Evolutionary conservation across 495 filamentous ascomycete species (phyloP).

Genomic region (Penicillium pancosmium): DNA sequence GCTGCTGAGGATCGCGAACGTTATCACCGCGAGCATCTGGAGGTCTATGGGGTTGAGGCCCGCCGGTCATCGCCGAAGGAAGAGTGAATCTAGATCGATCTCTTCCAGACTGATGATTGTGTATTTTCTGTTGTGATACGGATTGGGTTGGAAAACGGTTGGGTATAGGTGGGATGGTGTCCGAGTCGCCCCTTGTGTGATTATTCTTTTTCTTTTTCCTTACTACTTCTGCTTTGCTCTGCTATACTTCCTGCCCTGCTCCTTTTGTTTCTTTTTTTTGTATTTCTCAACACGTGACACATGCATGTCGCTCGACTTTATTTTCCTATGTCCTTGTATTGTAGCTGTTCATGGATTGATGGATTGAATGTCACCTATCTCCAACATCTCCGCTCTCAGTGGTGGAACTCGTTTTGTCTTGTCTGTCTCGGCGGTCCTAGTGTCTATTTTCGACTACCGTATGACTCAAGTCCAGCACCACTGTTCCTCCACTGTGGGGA

Average conservation of each 20-base stretch:
- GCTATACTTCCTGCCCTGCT: neutral
- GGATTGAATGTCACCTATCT: slow-evolving; percentile 2
- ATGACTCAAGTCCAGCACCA: slow-evolving; percentile 16
- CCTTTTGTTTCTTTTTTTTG: slow-evolving; percentile 8
- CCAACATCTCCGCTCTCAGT: neutral
- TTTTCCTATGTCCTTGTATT: slow-evolving; percentile 26
- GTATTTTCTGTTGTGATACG: slow-evolving; percentile 7
- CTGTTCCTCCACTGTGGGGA: slow-evolving; percentile 12
- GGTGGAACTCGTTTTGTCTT: neutral
- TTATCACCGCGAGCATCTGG: slow-evolving; percentile 37
- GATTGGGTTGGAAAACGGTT: slow-evolving; percentile 1
- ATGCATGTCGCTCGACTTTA: slow-evolving; percentile 18
- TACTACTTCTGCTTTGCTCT: neutral
- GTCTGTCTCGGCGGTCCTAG: neutral
- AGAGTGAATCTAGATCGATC: neutral
- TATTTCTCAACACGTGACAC: slow-evolving; percentile 8
- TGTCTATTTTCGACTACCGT: neutral
- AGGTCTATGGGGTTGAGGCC: slow-evolving; percentile 36
- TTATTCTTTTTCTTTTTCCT: neutral
- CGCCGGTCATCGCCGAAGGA: neutral
- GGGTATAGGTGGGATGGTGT: neutral
- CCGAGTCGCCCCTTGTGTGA: neutral
- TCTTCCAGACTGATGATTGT: neutral
- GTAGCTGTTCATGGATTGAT: slow-evolving; percentile 15
- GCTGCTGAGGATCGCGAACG: slow-evolving; percentile 28